These are phyloP conservation scores for Chrysoporthe deuterocubensis DNA, from an alignment of 2,329 filamentous ascomycete species.

Conservation along the genomic window DNA sequence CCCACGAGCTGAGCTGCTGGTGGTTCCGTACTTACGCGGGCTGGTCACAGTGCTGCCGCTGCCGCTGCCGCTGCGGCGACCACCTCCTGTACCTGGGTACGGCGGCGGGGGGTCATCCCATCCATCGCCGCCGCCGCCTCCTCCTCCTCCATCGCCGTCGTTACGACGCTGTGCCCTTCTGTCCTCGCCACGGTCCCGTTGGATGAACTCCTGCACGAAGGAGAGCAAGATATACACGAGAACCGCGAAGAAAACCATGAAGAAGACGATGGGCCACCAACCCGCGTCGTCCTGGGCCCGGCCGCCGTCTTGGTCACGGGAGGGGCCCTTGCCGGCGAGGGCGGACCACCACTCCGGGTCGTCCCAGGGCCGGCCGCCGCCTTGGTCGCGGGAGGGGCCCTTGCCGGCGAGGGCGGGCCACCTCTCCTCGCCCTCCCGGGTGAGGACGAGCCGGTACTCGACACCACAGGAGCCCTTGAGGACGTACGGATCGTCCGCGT, in stretches of 20 bases:
- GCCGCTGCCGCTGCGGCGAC: neutral
- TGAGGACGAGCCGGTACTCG: slow-evolving; percentile 82
- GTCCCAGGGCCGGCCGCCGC: slow-evolving; percentile 62
- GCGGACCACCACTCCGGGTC: slow-evolving; percentile 74
- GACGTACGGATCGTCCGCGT: slow-evolving; percentile 79
- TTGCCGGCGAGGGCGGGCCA: slow-evolving; percentile 61
- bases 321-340: slow-evolving; percentile 44
- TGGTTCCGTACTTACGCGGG: slow-evolving; percentile 2
- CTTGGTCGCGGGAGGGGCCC: slow-evolving; percentile 37
- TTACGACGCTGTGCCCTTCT: slow-evolving; percentile 48
- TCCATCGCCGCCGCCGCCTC: slow-evolving; percentile 37
- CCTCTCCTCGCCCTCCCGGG: slow-evolving; percentile 72
- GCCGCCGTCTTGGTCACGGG: slow-evolving; percentile 33
- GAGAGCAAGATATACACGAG: slow-evolving; percentile 65
- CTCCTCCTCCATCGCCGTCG: slow-evolving; percentile 41
- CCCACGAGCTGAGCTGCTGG: neutral
- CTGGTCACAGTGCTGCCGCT: neutral
- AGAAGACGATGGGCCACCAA: slow-evolving; percentile 56
- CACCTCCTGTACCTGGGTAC: slow-evolving; percentile 48
- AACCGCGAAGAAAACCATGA: slow-evolving; percentile 63
- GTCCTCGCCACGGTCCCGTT: slow-evolving; percentile 45
- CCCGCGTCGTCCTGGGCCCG: slow-evolving; percentile 32
- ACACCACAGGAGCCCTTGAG: slow-evolving; percentile 91
- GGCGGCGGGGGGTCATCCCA: slow-evolving; percentile 58
- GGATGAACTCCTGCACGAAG: slow-evolving; percentile 43